These are phyloP conservation scores for Cucurbita maxima DNA, from an alignment of 306 rosid species.

Conservation along the genomic window DNA sequence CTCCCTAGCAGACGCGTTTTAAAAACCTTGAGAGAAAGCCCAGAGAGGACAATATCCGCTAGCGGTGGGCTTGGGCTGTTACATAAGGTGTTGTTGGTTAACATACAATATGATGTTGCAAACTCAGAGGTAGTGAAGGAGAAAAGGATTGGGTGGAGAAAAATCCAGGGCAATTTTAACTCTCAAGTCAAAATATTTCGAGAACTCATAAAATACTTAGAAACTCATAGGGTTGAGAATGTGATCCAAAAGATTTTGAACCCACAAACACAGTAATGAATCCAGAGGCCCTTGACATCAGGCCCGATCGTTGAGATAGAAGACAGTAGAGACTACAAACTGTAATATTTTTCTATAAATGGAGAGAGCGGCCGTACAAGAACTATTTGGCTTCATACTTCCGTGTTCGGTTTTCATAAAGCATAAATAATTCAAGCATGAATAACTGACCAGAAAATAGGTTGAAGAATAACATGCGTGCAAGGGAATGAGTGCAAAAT, in stretches of 20 bases:
- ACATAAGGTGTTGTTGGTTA: neutral
- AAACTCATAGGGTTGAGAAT: neutral
- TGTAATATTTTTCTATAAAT: neutral
- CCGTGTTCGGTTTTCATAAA: neutral
- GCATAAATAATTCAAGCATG: neutral
- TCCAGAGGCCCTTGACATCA: neutral
- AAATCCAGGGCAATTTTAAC: neutral
- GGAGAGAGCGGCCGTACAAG: neutral
- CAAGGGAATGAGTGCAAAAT: constrained; percentile 18
- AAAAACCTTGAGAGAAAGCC: too few species aligned
- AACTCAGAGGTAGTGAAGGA: neutral
- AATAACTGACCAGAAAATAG: neutral
- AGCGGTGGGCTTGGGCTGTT: too few species aligned
- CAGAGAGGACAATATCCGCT: too few species aligned
- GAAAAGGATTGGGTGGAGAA: neutral
- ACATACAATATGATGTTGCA: neutral
- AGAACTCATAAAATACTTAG: neutral
- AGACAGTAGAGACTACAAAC: neutral
- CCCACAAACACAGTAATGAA: neutral
- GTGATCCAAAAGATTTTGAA: neutral
- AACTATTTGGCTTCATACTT: neutral
- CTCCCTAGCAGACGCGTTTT: too few species aligned
- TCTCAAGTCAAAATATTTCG: neutral
- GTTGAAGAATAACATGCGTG: neutral
- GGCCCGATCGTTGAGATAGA: neutral